Percentiles rank a stretch among this genome's conserved stretches.
Evolutionary conservation across 805 yeast species (phyloP).

Genomic region (Candida pini): DNA sequence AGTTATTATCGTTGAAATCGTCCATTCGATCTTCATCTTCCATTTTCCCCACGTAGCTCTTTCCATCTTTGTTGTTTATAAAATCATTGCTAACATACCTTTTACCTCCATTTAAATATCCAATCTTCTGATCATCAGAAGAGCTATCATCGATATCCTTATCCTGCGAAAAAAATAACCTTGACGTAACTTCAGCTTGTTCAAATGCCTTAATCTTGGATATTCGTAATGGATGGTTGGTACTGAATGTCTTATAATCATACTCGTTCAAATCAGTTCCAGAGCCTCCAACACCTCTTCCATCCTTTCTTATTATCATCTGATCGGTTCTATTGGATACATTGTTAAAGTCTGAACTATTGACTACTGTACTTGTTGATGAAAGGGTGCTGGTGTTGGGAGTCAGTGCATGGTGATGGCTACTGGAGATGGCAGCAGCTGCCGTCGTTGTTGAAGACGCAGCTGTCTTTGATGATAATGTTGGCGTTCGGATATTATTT

Average conservation of each 20-base stretch:
- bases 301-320: slow-evolving; percentile 19
- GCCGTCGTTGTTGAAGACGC: slow-evolving; percentile 4
- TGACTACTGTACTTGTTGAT: slow-evolving; percentile 14
- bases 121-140: too few relatives aligned
- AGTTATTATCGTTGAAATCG: slow-evolving; percentile 4
- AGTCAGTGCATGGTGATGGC: too few relatives aligned
- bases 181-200: slow-evolving; percentile 31
- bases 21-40: too few relatives aligned
- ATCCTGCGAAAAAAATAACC: slow-evolving; percentile 23
- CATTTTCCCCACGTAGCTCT: background rate
- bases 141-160: slow-evolving; percentile 12
- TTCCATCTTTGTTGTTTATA: background rate
- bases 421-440: slow-evolving; percentile 20
- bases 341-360: slow-evolving; percentile 14
- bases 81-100: background rate
- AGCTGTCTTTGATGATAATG: slow-evolving; percentile 16
- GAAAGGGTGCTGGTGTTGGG: slow-evolving; percentile 19
- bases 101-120: too few relatives aligned
- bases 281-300: too few relatives aligned
- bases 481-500: slow-evolving; percentile 20
- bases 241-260: slow-evolving; percentile 31
- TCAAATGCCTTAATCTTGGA: slow-evolving; percentile 32
- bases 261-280: slow-evolving; percentile 27
- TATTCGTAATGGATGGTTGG: slow-evolving; percentile 27
- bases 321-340: slow-evolving; percentile 18